Evolutionary conservation across 805 yeast genomes (phyloP).

Genomic region (Teunomyces kruisii): DNA sequence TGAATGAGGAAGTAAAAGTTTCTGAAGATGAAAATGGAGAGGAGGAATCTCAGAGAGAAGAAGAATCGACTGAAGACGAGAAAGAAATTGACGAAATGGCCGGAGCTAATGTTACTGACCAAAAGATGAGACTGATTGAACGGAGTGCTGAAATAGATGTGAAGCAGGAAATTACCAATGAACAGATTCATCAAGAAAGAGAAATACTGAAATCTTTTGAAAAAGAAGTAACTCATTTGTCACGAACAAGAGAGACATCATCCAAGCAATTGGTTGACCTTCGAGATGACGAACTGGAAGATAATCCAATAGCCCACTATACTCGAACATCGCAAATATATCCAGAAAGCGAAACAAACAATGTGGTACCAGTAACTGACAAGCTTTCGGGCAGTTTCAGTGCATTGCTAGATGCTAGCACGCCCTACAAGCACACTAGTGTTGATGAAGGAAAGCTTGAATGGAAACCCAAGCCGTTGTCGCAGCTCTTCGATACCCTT

Average conservation of each 20-base stretch:
- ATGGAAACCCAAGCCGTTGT: slow-evolving; percentile 13
- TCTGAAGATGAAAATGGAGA: neutral
- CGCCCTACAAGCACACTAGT: slow-evolving; percentile 11
- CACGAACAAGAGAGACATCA: neutral
- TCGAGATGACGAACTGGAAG: neutral
- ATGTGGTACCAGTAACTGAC: neutral
- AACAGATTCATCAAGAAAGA: neutral
- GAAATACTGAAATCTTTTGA: neutral
- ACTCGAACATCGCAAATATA: slow-evolving; percentile 7
- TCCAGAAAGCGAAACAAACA: neutral
- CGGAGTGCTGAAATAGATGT: neutral
- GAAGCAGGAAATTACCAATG: neutral
- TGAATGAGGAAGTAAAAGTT: neutral
- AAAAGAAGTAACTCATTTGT: neutral
- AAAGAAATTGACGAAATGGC: slow-evolving; percentile 3
- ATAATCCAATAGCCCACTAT: slow-evolving; percentile 9
- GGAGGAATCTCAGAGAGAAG: too few species aligned
- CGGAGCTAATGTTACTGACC: too few species aligned
- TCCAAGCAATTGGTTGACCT: neutral
- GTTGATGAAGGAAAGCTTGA: neutral
- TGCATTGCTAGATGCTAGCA: slow-evolving; percentile 15
- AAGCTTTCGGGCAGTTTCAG: slow-evolving; percentile 11
- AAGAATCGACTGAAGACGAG: neutral
- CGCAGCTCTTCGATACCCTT: slow-evolving; percentile 15
- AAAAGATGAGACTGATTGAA: neutral